A percentile compares a stretch with the other conserved stretches of the same genome.
Evolutionary conservation across 345 rosid genomes (phyloP).

Genomic region (Euphorbia peplus): DNA sequence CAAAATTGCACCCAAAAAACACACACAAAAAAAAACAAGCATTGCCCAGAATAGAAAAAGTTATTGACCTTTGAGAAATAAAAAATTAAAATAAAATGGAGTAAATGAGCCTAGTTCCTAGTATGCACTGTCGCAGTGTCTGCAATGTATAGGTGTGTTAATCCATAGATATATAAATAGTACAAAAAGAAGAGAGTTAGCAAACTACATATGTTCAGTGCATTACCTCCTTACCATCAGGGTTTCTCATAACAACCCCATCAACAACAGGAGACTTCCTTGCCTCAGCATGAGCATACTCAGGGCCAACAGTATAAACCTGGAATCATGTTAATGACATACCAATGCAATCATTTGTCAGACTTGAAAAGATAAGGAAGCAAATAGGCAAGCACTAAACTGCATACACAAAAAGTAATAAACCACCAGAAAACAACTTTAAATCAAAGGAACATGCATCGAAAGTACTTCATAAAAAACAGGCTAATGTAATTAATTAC

Average conservation of each 20-base stretch:
- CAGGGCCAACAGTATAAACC: conserved; percentile 99
- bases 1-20: background rate
- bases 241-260: conserved; percentile 98
- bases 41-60: background rate
- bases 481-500: background rate
- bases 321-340: conserved; percentile 35
- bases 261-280: conserved; percentile 99
- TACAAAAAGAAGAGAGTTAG: background rate
- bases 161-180: background rate
- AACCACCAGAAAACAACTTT: background rate
- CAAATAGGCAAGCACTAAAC: background rate
- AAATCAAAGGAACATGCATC: background rate
- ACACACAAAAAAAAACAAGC: no score
- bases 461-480: background rate
- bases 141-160: background rate
- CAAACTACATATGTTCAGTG: background rate
- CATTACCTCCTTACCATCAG: conserved; percentile 93
- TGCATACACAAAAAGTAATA: conserved; percentile 4
- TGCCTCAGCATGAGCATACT: conserved; percentile 99
- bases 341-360: conserved; percentile 18
- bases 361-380: conserved; percentile 2
- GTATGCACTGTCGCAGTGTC: background rate
- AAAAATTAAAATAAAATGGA: background rate
- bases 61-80: background rate
- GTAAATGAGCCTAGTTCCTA: background rate